Evolutionary conservation across 1,284 basidiomycete species (phyloP).

Genomic region (Schizophyllum amplum): DNA sequence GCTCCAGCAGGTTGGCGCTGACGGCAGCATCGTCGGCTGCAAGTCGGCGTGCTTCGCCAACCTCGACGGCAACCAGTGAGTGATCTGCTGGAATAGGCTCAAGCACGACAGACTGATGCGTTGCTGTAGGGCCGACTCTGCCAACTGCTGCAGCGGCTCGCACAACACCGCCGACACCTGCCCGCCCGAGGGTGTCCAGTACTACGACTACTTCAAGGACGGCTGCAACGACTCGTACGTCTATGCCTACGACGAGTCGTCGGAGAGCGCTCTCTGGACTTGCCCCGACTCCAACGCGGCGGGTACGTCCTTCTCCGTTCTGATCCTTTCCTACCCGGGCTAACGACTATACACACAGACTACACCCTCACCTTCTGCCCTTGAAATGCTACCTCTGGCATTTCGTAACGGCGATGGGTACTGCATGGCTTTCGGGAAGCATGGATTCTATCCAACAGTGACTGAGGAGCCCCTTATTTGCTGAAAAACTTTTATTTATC

Average conservation of each 20-base stretch:
- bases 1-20: constrained; percentile 20
- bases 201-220: constrained; percentile 41
- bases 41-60: constrained; percentile 33
- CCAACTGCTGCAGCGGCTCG: constrained; percentile 37
- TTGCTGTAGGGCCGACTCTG: constrained; percentile 24
- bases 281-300: constrained; percentile 22
- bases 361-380: constrained; percentile 47
- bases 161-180: constrained; percentile 35
- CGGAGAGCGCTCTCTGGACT: constrained; percentile 37
- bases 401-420: no score
- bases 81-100: constrained; percentile 13
- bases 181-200: constrained; percentile 30
- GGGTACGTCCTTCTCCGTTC: constrained; percentile 17
- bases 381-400: constrained; percentile 9
- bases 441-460: no score
- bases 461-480: no score
- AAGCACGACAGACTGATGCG: no score
- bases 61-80: constrained; percentile 13
- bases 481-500: no score
- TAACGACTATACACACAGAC: constrained; percentile 21
- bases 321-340: not conserved
- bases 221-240: constrained; percentile 39
- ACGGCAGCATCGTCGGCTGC: constrained; percentile 34
- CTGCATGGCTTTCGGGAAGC: no score
- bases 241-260: constrained; percentile 43